Percentiles rank a stretch among this genome's conserved stretches.
Conservation (phyloP, 2,329 filamentous ascomycete species). For the Cercospora zeina region DNA sequence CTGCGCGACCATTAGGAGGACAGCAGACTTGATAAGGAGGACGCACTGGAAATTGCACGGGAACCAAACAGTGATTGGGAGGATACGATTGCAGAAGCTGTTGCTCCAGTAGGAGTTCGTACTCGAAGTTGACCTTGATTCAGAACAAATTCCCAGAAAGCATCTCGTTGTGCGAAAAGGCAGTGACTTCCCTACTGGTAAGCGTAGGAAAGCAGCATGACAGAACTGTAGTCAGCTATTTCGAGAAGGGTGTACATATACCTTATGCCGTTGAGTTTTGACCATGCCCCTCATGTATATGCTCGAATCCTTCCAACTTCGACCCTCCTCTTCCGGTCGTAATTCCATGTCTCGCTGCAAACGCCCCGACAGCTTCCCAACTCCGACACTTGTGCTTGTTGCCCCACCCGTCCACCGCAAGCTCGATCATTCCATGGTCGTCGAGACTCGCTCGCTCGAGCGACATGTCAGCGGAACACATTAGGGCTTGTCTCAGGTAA, state of each 20-base stretch:
- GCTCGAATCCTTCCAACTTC: slow-evolving; percentile 3
- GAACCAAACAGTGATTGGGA: too few species aligned
- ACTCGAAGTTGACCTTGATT: too few species aligned
- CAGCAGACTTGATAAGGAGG: not conserved
- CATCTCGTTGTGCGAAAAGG: too few species aligned
- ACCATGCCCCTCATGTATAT: not conserved
- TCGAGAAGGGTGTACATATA: too few species aligned
- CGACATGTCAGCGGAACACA: slow-evolving; percentile 15
- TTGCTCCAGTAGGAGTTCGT: too few species aligned
- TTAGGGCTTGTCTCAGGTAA: slow-evolving; percentile 14
- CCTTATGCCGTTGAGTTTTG: too few species aligned
- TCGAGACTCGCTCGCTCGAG: slow-evolving; percentile 13
- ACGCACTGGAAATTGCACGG: too few species aligned
- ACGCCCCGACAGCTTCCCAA: slow-evolving; percentile 11
- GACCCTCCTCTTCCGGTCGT: slow-evolving; percentile 3
- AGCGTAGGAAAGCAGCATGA: too few species aligned
- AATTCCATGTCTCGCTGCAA: slow-evolving; percentile 5
- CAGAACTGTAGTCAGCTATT: too few species aligned
- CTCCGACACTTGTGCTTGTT: slow-evolving; percentile 13
- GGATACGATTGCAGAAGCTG: too few species aligned
- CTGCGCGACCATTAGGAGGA: not conserved
- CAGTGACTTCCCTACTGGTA: too few species aligned
- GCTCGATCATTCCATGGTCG: slow-evolving; percentile 1
- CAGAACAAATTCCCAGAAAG: too few species aligned
- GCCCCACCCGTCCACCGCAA: slow-evolving; percentile 17